Conservation (phyloP, 768 basidiomycete genomes). For the Collybiopsis confluens region DNA sequence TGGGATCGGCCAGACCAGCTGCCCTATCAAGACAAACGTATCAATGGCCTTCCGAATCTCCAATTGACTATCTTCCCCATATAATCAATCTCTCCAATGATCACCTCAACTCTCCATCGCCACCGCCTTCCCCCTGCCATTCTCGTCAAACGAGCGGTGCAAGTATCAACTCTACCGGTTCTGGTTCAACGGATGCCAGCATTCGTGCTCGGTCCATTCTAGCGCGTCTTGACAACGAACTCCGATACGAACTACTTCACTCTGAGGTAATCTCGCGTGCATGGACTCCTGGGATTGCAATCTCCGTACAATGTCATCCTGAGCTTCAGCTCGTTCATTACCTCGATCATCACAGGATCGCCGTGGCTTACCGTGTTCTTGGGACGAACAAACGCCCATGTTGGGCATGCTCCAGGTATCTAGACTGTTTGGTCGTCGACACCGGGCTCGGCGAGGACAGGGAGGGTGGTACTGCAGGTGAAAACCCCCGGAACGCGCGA, state of each 20-base stretch:
- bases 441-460: neutral
- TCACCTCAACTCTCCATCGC: neutral
- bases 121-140: neutral
- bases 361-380: neutral
- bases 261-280: conserved; percentile 2
- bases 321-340: conserved; percentile 11
- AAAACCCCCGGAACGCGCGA: neutral
- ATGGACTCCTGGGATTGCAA: neutral
- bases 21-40: conserved; percentile 2
- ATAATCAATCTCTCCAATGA: neutral
- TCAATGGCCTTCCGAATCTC: neutral
- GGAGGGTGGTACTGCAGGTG: neutral
- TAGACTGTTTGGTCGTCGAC: neutral
- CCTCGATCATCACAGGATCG: neutral
- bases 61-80: neutral
- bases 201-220: neutral
- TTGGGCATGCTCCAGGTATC: conserved; percentile 8
- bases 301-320: neutral
- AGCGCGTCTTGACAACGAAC: neutral
- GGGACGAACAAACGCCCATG: conserved; percentile 10
- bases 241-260: conserved; percentile 9
- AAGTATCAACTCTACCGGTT: neutral
- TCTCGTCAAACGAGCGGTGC: neutral
- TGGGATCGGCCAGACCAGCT: neutral
- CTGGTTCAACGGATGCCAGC: neutral